Percentiles rank a stretch among this genome's conserved stretches.
Evolutionary conservation across 2,329 filamentous ascomycete genomes (phyloP).

Genomic region (Beauveria sp.): DNA sequence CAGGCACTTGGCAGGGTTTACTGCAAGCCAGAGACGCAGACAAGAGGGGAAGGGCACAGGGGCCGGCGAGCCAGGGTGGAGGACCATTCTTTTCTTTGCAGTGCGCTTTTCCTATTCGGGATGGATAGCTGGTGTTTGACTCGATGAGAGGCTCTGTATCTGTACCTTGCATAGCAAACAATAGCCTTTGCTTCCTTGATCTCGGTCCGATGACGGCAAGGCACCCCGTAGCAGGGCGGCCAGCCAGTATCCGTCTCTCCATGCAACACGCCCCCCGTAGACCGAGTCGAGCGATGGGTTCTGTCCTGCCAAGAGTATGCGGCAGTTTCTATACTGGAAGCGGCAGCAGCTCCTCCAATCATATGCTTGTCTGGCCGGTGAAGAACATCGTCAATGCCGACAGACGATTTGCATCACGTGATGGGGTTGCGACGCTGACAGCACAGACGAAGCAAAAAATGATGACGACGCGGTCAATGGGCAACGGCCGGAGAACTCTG

Average conservation of each 20-base stretch:
- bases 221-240: neutral
- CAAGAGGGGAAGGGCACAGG: neutral
- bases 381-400: neutral
- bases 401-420: slow-evolving; percentile 4
- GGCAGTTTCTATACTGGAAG: neutral
- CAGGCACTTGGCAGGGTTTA: neutral
- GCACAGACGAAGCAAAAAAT: neutral
- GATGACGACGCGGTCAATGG: neutral
- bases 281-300: neutral
- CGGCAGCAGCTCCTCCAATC: slow-evolving; percentile 1
- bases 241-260: neutral
- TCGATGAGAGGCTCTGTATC: neutral
- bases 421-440: neutral
- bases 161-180: slow-evolving; percentile 2
- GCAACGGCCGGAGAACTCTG: neutral
- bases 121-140: neutral
- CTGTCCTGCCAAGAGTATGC: neutral
- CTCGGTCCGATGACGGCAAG: neutral
- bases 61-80: neutral
- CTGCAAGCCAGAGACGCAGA: slow-evolving; percentile 1
- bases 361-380: neutral
- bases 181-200: neutral
- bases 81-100: neutral
- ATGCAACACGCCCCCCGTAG: slow-evolving; percentile 1
- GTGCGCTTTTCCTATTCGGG: slow-evolving; percentile 11